Conservation (phyloP, 805 yeast species). For the Candida insectorum region DNA sequence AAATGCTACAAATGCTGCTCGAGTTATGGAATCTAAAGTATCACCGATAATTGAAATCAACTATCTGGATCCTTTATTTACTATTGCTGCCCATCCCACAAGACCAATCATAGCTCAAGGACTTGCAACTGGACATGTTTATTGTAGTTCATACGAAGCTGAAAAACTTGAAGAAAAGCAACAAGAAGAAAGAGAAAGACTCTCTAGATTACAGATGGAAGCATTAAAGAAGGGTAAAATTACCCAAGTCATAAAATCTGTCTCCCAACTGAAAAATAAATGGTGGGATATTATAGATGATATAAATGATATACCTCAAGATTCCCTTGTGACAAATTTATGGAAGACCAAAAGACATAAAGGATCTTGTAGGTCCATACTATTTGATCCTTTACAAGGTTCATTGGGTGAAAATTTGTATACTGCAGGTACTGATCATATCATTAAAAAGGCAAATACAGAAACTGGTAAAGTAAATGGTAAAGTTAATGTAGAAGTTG, state of each 20-base stretch:
- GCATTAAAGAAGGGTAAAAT: constrained; percentile 22
- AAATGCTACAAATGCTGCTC: constrained; percentile 23
- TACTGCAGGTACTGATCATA: constrained; percentile 76
- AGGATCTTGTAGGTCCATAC: constrained; percentile 75
- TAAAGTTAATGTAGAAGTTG: constrained; percentile 36
- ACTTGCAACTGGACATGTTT: constrained; percentile 76
- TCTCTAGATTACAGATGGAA: constrained; percentile 18
- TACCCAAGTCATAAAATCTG: constrained; percentile 20
- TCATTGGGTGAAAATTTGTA: constrained; percentile 51
- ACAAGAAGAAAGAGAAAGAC: constrained; percentile 18
- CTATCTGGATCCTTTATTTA: constrained; percentile 65
- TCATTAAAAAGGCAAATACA: constrained; percentile 69
- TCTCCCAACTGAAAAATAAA: constrained; percentile 34
- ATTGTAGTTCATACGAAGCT: constrained; percentile 56
- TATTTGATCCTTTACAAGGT: constrained; percentile 52
- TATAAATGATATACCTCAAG: constrained; percentile 20
- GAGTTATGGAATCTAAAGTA: constrained; percentile 28
- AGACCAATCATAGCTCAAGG: constrained; percentile 65
- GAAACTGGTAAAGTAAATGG: constrained; percentile 72
- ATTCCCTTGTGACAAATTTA: constrained; percentile 29
- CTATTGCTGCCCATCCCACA: constrained; percentile 76
- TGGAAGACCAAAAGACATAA: constrained; percentile 94
- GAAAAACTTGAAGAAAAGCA: constrained; percentile 38
- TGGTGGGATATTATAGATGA: constrained; percentile 45
- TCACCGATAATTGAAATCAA: constrained; percentile 46